phyloP scores from a whole-genome alignment of 2,329 filamentous ascomycete species.

The Seiridium cupressi region DNA sequence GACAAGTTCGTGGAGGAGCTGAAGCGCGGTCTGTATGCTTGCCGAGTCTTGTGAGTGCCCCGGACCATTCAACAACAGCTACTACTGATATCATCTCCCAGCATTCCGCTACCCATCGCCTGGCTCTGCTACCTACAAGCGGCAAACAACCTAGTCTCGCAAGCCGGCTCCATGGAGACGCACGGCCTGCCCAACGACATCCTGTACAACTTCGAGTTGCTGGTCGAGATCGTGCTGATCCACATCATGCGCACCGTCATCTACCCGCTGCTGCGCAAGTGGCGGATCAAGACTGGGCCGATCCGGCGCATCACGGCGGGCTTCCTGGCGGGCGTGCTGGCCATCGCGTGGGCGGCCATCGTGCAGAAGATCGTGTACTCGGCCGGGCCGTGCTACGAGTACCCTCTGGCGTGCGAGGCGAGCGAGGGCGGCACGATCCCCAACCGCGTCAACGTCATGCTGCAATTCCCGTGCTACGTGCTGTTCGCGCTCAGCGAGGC shows the following conservation, averaged over 20 bases:
- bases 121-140: slow-evolving; percentile 70
- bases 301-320: not conserved
- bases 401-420: not conserved
- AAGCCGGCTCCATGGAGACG: slow-evolving; percentile 55
- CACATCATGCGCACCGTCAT: not conserved
- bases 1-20: not conserved
- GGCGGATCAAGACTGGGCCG: not conserved
- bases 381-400: not conserved
- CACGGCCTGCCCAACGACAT: slow-evolving; percentile 70
- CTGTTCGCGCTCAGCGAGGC: not conserved
- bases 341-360: not conserved
- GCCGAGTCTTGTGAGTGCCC: slow-evolving; percentile 2
- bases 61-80: slow-evolving; percentile 29
- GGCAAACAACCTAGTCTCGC: slow-evolving; percentile 64
- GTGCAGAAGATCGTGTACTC: not conserved
- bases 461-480: not conserved
- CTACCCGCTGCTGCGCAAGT: not conserved
- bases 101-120: slow-evolving; percentile 50
- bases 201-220: slow-evolving; percentile 53
- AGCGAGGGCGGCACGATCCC: not conserved
- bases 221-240: not conserved
- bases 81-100: not conserved
- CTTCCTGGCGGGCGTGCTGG: not conserved
- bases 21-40: not conserved
- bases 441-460: not conserved